Percentiles rank a stretch among this genome's conserved stretches.
Conservation (phyloP, 257 asterid genomes). For the Fraxinus cuspidata region DNA sequence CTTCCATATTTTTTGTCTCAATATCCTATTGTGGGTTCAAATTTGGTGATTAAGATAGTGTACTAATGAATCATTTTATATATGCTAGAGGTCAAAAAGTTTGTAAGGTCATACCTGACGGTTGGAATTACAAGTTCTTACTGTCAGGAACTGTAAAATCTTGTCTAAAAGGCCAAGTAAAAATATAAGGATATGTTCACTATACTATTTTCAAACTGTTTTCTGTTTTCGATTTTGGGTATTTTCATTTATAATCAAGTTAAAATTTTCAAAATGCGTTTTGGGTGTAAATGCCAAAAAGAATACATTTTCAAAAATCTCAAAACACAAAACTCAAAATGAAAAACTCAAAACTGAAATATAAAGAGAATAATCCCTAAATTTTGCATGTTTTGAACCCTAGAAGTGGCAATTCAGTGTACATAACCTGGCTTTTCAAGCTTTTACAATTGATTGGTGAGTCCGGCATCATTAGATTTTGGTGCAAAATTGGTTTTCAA, state of each 20-base stretch:
- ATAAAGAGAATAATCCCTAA: too few species aligned
- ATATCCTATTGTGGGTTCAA: conserved; percentile 1
- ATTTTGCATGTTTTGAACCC: conserved; percentile 3
- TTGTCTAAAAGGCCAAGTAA: neutral
- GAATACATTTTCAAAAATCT: too few species aligned
- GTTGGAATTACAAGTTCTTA: too few species aligned
- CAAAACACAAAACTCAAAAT: too few species aligned
- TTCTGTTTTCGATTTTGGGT: too few species aligned
- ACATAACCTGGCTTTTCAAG: neutral
- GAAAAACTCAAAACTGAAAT: too few species aligned
- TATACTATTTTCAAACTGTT: too few species aligned
- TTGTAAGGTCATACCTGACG: conserved; percentile 42
- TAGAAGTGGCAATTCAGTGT: neutral
- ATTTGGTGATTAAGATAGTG: neutral
- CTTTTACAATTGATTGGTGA: neutral
- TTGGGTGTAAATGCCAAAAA: too few species aligned
- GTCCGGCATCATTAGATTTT: neutral
- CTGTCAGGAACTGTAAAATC: too few species aligned
- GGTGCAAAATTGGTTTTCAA: neutral
- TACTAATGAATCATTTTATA: neutral
- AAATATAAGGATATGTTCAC: too few species aligned
- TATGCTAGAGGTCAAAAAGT: neutral
- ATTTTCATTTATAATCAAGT: too few species aligned
- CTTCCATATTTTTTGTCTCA: conserved; percentile 17
- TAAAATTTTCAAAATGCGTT: too few species aligned